Conservation (phyloP, 2,329 filamentous ascomycete genomes). For the Colletotrichum destructivum region DNA sequence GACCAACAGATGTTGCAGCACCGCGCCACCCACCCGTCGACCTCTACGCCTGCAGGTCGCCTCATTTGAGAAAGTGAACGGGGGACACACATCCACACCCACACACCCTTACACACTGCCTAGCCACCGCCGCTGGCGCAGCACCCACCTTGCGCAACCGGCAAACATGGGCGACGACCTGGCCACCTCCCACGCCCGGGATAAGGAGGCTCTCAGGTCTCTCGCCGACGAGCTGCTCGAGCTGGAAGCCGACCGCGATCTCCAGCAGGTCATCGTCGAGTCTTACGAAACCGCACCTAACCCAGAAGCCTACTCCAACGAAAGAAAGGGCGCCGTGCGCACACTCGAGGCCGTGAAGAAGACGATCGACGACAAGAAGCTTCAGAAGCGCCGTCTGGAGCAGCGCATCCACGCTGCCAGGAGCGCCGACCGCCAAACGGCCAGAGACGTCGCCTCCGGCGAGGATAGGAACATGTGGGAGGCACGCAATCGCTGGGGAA, state of each 20-base stretch:
- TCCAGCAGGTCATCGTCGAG: slow-evolving; percentile 21
- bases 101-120: neutral
- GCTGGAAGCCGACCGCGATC: slow-evolving; percentile 29
- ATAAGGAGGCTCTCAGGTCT: slow-evolving; percentile 25
- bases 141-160: slow-evolving; percentile 14
- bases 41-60: slow-evolving; percentile 35
- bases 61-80: slow-evolving; percentile 23
- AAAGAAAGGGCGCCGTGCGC: slow-evolving; percentile 9
- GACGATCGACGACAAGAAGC: slow-evolving; percentile 24
- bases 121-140: neutral
- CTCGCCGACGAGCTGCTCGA: slow-evolving; percentile 30
- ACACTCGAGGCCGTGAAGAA: slow-evolving; percentile 2
- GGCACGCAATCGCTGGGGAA: slow-evolving; percentile 21
- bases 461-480: slow-evolving; percentile 13
- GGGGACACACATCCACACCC: neutral
- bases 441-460: slow-evolving; percentile 15
- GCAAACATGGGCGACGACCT: slow-evolving; percentile 27
- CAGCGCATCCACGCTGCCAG: slow-evolving; percentile 16
- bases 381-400: slow-evolving; percentile 28
- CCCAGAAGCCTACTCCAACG: neutral
- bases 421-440: slow-evolving; percentile 12
- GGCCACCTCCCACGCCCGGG: slow-evolving; percentile 14
- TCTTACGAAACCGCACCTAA: slow-evolving; percentile 27
- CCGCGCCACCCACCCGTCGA: slow-evolving; percentile 28
- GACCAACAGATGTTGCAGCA: slow-evolving; percentile 37